Evolutionary conservation across 768 basidiomycete genomes (phyloP), one percentile per base, ranked within the genome.

Genomic region (Mycena kentingensis): DNA sequence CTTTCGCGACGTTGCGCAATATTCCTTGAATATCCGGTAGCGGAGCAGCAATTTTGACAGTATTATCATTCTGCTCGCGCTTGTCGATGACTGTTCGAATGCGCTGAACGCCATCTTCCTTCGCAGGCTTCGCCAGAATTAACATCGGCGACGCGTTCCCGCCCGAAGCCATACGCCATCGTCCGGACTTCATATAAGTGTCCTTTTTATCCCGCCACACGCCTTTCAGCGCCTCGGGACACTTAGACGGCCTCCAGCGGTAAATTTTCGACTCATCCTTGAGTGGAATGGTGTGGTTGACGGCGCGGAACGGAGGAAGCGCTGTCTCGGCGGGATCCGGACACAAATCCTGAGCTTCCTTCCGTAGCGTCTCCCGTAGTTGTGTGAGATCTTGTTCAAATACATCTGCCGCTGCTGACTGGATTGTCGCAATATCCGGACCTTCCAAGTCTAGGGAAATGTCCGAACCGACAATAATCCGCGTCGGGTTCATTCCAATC

Each of bases 211-310:
- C 63, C 1, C 27, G 25, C 69, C 69, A 72, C 1, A 60, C 19
- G 0, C 53, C 43, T 19, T 57, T 59, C 5, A 66, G 46, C 0
- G 66, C 63, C 12, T 72, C 69, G 0, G 69, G 70, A 35, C 72
- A 72, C 15, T 55, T 46, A 0, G 66, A 66, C 1, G 66, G 68
- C 2, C 64, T 49, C 66, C 65, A 74, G 0, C 45, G 38, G 37
- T 69, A 70, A 0, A 66, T 47, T 41, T 65, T 64, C 0, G 27
- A 37, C 44, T 66, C 60, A 16, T 73, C 69, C 13, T 63, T 65
- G 1, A 73, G 19, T 0, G 69, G 69, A 1, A 74, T 74, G 0
- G 26, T 32, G 49, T 74, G 69, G 27, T 74, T 74, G 16, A 73
- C 66, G 0, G 31, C 65, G 0, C 71, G 37, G 3, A 67, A 43